These are phyloP conservation scores for Schwanniomyces vanrijiae DNA, from an alignment of 805 yeast species.

Conservation along the genomic window DNA sequence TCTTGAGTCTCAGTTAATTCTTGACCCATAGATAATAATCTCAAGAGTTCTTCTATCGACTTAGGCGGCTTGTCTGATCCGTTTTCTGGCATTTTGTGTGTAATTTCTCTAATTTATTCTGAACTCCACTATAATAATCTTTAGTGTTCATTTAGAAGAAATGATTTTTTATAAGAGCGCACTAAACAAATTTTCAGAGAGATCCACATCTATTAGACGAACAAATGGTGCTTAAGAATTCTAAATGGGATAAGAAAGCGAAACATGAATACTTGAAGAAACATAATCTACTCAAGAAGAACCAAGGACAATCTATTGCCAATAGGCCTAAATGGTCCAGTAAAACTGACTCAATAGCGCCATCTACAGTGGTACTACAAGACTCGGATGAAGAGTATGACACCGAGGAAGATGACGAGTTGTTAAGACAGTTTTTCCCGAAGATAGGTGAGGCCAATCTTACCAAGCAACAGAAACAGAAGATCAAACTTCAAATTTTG, in stretches of 20 bases:
- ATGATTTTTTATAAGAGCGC: not conserved
- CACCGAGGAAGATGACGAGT: slow-evolving; percentile 39
- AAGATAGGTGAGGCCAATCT: slow-evolving; percentile 33
- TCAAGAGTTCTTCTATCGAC: slow-evolving; percentile 60
- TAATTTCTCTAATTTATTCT: not conserved
- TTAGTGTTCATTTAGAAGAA: not conserved
- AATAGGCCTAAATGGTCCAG: slow-evolving; percentile 34
- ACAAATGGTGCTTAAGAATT: slow-evolving; percentile 41
- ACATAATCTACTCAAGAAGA: slow-evolving; percentile 31
- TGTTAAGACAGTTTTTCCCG: slow-evolving; percentile 41
- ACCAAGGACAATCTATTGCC: slow-evolving; percentile 9
- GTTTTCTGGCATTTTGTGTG: slow-evolving; percentile 8
- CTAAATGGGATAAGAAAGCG: slow-evolving; percentile 46
- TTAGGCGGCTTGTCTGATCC: slow-evolving; percentile 20
- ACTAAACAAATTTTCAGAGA: not conserved
- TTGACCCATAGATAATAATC: slow-evolving; percentile 52
- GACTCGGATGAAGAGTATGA: slow-evolving; percentile 37
- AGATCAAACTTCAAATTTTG: slow-evolving; percentile 36
- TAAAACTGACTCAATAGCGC: slow-evolving; percentile 7
- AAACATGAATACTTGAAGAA: slow-evolving; percentile 37
- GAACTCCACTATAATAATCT: not conserved
- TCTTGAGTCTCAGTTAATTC: slow-evolving; percentile 56
- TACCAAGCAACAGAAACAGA: slow-evolving; percentile 32
- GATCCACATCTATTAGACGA: not conserved
- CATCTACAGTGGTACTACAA: slow-evolving; percentile 14